Evolutionary conservation across 441 rosid genomes (phyloP).

Genomic region (Corymbia calophylla): DNA sequence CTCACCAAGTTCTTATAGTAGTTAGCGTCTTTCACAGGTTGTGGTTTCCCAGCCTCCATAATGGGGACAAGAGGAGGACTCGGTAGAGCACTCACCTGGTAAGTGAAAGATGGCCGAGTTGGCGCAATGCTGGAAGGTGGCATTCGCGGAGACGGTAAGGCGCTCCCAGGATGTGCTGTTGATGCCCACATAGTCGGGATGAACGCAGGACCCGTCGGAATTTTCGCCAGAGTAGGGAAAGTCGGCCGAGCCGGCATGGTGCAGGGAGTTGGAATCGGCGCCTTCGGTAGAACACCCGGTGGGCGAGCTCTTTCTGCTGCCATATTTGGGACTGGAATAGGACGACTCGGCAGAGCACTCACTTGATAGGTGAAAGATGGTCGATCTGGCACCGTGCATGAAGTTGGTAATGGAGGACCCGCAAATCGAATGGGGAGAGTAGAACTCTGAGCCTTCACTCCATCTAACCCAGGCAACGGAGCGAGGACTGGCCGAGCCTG

Average conservation of each 20-base stretch:
- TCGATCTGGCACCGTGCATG: neutral
- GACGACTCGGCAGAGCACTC: neutral
- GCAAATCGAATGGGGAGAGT: neutral
- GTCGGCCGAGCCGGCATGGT: slow-evolving; percentile 1
- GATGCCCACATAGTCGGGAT: neutral
- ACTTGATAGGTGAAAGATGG: neutral
- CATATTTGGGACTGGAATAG: neutral
- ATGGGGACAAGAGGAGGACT: slow-evolving; percentile 3
- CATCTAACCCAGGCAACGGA: neutral
- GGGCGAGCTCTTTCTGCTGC: neutral
- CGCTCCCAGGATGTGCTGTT: neutral
- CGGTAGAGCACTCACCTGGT: neutral
- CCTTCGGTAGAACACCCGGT: neutral
- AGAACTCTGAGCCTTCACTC: neutral
- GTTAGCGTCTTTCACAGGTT: slow-evolving; percentile 26
- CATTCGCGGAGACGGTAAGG: neutral
- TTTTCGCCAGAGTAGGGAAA: neutral
- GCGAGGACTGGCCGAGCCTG: neutral
- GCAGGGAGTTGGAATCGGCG: neutral
- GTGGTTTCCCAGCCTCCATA: neutral
- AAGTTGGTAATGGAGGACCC: neutral
- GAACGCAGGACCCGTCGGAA: slow-evolving; percentile 2
- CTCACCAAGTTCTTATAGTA: slow-evolving; percentile 57
- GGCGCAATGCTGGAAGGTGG: neutral
- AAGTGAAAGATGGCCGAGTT: neutral